These are phyloP conservation scores for Cucurbita maxima DNA, from an alignment of 306 rosid species.

Conservation along the genomic window DNA sequence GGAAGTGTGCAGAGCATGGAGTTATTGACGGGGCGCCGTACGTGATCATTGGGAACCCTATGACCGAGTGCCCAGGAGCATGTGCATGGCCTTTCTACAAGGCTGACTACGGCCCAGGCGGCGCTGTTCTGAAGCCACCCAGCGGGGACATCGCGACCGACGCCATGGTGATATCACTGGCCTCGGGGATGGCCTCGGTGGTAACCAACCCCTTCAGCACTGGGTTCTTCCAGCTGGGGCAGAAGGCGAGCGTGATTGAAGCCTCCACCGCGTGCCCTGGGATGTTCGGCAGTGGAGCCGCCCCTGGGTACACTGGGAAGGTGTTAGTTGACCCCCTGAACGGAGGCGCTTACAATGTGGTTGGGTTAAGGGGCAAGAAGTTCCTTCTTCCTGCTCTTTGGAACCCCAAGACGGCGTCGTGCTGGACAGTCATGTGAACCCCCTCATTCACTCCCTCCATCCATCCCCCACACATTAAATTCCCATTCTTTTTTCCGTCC, in stretches of 20 bases:
- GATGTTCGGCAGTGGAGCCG: constrained; percentile 18
- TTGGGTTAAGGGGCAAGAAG: constrained; percentile 16
- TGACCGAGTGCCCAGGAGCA: constrained; percentile 36
- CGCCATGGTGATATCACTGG: constrained; percentile 30
- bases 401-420: constrained; percentile 29
- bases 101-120: background rate
- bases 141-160: constrained; percentile 30
- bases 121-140: constrained; percentile 14
- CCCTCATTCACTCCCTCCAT: background rate
- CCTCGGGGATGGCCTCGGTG: constrained; percentile 35
- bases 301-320: constrained; percentile 13
- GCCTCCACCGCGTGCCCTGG: constrained; percentile 20
- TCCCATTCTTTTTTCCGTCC: no score
- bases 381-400: constrained; percentile 46
- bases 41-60: constrained; percentile 23
- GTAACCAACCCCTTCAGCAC: constrained; percentile 32
- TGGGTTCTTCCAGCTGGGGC: constrained; percentile 14
- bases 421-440: constrained; percentile 24
- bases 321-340: background rate
- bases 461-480: no score
- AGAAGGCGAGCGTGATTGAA: background rate
- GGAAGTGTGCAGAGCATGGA: background rate
- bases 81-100: constrained; percentile 38
- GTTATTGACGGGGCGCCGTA: background rate
- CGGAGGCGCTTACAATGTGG: constrained; percentile 25